These are phyloP conservation scores for Tricholoma bakamatsutake DNA, from an alignment of 768 basidiomycete genomes.

Conservation along the genomic window DNA sequence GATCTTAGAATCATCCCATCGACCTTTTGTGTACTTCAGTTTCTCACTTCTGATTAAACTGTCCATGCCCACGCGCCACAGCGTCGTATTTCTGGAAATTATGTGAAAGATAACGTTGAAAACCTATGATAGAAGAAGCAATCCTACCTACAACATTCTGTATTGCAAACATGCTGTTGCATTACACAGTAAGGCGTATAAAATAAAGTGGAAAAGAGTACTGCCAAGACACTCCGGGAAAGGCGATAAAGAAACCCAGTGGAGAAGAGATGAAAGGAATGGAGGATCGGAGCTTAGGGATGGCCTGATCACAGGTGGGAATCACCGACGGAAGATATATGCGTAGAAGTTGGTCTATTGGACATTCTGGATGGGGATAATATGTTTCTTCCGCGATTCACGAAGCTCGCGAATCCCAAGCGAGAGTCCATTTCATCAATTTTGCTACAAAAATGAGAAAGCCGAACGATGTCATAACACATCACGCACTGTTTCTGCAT, in stretches of 20 bases:
- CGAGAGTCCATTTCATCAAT: conserved; percentile 77
- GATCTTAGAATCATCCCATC: too few relatives aligned
- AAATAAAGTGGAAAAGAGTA: too few relatives aligned
- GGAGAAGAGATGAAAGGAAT: background rate
- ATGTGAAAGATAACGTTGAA: too few relatives aligned
- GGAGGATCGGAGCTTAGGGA: background rate
- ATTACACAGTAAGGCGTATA: too few relatives aligned
- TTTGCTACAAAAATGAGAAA: conserved; percentile 36
- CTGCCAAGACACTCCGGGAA: too few relatives aligned
- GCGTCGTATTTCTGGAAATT: too few relatives aligned
- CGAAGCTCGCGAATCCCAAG: conserved; percentile 54
- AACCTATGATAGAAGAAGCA: too few relatives aligned
- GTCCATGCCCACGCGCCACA: too few relatives aligned
- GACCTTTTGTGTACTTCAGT: too few relatives aligned
- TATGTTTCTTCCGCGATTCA: conserved; percentile 51
- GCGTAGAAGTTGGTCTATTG: background rate
- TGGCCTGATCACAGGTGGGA: background rate
- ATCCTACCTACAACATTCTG: too few relatives aligned
- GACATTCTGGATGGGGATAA: conserved; percentile 19
- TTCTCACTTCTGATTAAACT: too few relatives aligned
- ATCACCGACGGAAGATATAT: background rate
- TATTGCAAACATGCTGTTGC: too few relatives aligned
- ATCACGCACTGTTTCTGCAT: conserved; percentile 69
- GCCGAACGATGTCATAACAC: background rate
- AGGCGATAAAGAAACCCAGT: background rate